These are phyloP conservation scores for Rossbeevera mucosa DNA, from an alignment of 768 basidiomycete species.

Conservation along the genomic window DNA sequence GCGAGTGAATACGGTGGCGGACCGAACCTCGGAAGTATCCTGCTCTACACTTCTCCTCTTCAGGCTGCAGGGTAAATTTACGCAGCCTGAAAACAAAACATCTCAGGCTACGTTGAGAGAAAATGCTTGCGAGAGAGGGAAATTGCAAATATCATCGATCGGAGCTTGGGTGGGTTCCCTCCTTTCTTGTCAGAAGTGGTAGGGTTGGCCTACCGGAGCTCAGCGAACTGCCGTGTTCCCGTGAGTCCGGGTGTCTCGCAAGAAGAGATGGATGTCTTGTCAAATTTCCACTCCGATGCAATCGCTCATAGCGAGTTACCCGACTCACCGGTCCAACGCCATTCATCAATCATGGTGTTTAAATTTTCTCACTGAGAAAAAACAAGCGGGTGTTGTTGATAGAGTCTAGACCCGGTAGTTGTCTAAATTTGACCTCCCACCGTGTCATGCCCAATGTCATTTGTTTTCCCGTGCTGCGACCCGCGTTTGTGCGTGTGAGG, in stretches of 20 bases:
- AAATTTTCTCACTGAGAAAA: neutral
- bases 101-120: neutral
- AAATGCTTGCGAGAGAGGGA: neutral
- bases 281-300: neutral
- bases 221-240: neutral
- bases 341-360: neutral
- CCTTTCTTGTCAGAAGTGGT: neutral
- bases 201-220: neutral
- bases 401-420: neutral
- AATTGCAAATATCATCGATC: neutral
- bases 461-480: neutral
- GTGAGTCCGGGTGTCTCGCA: neutral
- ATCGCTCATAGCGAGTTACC: neutral
- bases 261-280: neutral
- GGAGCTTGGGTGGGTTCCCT: neutral
- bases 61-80: neutral
- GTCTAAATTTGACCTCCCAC: neutral
- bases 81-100: neutral
- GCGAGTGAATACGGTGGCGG: neutral
- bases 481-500: neutral
- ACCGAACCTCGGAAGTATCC: neutral
- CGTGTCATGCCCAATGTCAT: neutral
- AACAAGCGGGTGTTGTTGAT: neutral
- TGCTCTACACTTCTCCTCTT: neutral
- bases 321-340: neutral